phyloP scores from a whole-genome alignment of 306 rosid species.

The Malus sylvestris region DNA sequence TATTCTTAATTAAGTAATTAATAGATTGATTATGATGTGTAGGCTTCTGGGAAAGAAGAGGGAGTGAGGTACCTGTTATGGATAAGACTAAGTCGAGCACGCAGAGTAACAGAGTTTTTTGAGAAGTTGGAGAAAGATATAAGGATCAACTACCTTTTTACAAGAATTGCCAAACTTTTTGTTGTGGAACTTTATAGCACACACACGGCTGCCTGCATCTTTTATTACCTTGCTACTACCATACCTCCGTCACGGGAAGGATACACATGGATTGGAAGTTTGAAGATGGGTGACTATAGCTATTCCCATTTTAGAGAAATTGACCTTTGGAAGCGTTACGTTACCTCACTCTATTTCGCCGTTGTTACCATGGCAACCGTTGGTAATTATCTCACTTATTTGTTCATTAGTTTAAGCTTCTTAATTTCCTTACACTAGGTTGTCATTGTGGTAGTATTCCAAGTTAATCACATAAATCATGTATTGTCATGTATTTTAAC shows the following conservation, averaged over 20 bases:
- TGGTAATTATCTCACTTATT: conserved; percentile 20
- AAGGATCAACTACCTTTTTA: conserved; percentile 41
- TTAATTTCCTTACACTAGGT: neutral
- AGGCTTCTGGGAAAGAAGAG: conserved; percentile 45
- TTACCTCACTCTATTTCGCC: conserved; percentile 60
- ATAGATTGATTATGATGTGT: neutral
- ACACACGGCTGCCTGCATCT: conserved; percentile 60
- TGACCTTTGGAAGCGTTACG: conserved; percentile 54
- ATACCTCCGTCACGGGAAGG: conserved; percentile 38
- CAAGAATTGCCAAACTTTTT: conserved; percentile 47
- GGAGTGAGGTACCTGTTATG: conserved; percentile 42
- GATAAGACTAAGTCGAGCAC: conserved; percentile 48
- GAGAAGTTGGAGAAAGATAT: conserved; percentile 49
- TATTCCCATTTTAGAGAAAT: conserved; percentile 50
- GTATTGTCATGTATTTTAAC: too few species aligned
- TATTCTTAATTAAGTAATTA: neutral
- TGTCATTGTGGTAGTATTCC: too few species aligned
- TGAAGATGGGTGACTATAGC: conserved; percentile 50
- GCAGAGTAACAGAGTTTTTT: conserved; percentile 43
- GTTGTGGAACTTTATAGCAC: conserved; percentile 65
- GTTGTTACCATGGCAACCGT: conserved; percentile 68
- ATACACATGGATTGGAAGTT: conserved; percentile 70
- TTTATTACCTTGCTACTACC: conserved; percentile 67
- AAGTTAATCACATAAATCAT: too few species aligned
- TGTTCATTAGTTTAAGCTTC: neutral